These are phyloP conservation scores for Penicillium crustosum DNA, from an alignment of 2,329 filamentous ascomycete genomes.

Conservation along the genomic window DNA sequence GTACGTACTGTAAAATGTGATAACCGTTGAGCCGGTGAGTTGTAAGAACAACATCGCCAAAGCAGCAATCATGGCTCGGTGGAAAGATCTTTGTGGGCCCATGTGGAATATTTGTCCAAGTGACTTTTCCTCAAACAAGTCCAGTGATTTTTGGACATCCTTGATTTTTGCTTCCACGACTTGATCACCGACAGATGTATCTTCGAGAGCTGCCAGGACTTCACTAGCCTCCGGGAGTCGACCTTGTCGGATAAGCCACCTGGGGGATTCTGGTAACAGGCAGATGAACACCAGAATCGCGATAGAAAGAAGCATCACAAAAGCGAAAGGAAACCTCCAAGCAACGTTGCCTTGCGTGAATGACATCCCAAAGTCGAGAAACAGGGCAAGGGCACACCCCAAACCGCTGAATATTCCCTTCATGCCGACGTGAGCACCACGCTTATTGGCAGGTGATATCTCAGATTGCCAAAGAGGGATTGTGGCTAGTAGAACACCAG, in stretches of 20 bases:
- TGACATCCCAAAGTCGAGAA: constrained; percentile 26
- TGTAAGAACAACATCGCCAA: constrained; percentile 19
- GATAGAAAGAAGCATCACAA: constrained; percentile 19
- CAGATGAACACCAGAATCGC: constrained; percentile 14
- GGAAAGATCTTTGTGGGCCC: constrained; percentile 22
- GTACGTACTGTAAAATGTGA: constrained; percentile 23
- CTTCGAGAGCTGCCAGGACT: constrained; percentile 17
- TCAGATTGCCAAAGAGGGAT: constrained; percentile 26
- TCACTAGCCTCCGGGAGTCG: constrained; percentile 18
- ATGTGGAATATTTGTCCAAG: constrained; percentile 18
- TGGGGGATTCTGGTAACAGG: constrained; percentile 22
- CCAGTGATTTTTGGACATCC: constrained; percentile 22
- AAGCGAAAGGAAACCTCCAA: constrained; percentile 24
- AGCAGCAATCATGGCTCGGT: constrained; percentile 19
- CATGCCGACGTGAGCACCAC: constrained; percentile 24
- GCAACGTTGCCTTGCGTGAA: constrained; percentile 15
- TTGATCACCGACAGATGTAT: constrained; percentile 8
- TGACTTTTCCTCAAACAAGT: constrained; percentile 11
- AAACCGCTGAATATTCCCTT: constrained; percentile 23
- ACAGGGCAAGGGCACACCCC: constrained; percentile 21
- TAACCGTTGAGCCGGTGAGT: constrained; percentile 23
- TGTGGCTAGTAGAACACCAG: constrained; percentile 19
- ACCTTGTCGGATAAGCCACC: constrained; percentile 22
- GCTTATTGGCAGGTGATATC: constrained; percentile 21
- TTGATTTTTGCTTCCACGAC: constrained; percentile 13